Base-by-base conservation (phyloP, 148 eudicot genomes). In the Arctostaphylos glauca region DNA sequence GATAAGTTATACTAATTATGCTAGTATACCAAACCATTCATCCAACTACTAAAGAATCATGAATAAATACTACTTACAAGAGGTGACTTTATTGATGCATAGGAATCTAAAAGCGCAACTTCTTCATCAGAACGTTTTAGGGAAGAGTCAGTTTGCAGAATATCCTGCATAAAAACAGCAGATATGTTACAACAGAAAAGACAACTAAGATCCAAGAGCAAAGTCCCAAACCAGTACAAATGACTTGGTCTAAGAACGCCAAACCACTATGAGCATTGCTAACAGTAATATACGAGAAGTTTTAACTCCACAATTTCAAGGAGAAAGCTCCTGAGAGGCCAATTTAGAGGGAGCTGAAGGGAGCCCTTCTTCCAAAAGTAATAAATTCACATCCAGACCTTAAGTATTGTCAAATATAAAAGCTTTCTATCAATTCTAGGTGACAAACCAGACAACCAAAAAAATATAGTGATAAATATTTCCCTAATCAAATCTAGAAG, bases 31-130 rank as follows among this genome's bases (percentile, higher is more conserved):
- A 3, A 47, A 66, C 7, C 16, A 21, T 5, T 31, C 2, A 64
- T 31, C 48, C 81, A 66, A 62, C 74, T 52, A n/a, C 47, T 73
- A 72, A 68, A 14, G 77, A 76, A 79, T 38, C 12, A 49, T 16
- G 47, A 52, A 80, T 50, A 9, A 9, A 66, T 18, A 48, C 59
- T 56, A 92, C 98, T 91, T 87, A 96, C 99, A 90, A 96, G 94
- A 85, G 92, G 97, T 80, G 99, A 93, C 80, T 90, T 93, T 75
- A 96, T 89, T 78, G 92, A 81, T 59, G 97, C 88, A 87, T 86
- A 89, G 43, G 94, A 89, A 88, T 94, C 90, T 79, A 96, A 86
- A 82, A 87, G 76, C 66, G 91, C 91, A 85, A 94, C 76, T 71
- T 94, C 98, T 86, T 94, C 98, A 60, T 80, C 77, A 55, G 97